phyloP scores from a whole-genome alignment of 2,329 filamentous ascomycete species.

The Huntiella moniliformis region DNA sequence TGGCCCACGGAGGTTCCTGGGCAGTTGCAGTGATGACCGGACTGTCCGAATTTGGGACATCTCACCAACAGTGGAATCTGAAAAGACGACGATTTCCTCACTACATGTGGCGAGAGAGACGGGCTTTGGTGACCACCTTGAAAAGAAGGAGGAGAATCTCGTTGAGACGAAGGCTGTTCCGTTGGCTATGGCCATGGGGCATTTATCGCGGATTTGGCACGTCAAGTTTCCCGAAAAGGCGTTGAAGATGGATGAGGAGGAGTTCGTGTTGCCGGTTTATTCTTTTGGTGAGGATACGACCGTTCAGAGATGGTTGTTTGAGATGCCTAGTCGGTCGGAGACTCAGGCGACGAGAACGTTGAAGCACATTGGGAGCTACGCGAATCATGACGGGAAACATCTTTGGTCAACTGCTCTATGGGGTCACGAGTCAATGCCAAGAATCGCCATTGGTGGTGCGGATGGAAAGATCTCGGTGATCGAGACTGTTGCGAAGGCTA shows the following conservation, averaged over 20 bases:
- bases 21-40: slow-evolving; percentile 87
- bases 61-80: slow-evolving; percentile 20
- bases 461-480: slow-evolving; percentile 51
- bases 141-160: slow-evolving; percentile 1
- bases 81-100: slow-evolving; percentile 16
- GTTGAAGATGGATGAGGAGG: slow-evolving; percentile 9
- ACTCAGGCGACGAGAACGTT: slow-evolving; percentile 17
- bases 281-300: slow-evolving; percentile 79
- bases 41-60: slow-evolving; percentile 82
- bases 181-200: slow-evolving; percentile 63
- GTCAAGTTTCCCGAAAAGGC: slow-evolving; percentile 42
- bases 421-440: slow-evolving; percentile 17
- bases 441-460: slow-evolving; percentile 61
- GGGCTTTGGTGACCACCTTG: slow-evolving; percentile 33
- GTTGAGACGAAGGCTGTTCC: slow-evolving; percentile 17
- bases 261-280: slow-evolving; percentile 32
- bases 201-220: slow-evolving; percentile 77
- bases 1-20: slow-evolving; percentile 42
- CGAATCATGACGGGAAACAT: slow-evolving; percentile 69
- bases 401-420: slow-evolving; percentile 55
- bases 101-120: slow-evolving; percentile 32
- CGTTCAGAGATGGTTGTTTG: slow-evolving; percentile 50
- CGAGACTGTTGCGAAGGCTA: slow-evolving; percentile 13
- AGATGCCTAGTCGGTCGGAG: slow-evolving; percentile 17
- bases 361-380: slow-evolving; percentile 33